These are phyloP conservation scores for Amoeboaphelidium protococcarum DNA, from an alignment of 371 early-diverging fungal species.

Conservation along the genomic window DNA sequence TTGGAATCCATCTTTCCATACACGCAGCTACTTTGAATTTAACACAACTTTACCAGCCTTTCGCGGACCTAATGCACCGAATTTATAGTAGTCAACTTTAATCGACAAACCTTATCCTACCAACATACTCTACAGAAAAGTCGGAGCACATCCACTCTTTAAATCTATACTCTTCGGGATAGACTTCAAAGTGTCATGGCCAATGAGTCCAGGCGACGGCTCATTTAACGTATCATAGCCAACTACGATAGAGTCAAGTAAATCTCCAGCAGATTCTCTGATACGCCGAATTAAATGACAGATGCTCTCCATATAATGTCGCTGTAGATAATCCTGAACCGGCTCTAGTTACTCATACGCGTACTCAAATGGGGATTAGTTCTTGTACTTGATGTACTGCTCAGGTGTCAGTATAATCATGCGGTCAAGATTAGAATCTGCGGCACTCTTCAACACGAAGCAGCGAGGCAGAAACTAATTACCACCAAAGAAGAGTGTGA, in stretches of 20 bases:
- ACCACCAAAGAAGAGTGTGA: slow-evolving; percentile 2
- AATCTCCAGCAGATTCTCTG: background rate
- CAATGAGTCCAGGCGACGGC: slow-evolving; percentile 51
- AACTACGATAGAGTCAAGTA: background rate
- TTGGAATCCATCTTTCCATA: too few species aligned
- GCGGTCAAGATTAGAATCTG: too few species aligned
- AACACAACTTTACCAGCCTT: too few species aligned
- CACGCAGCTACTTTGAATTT: too few species aligned
- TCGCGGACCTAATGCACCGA: slow-evolving; percentile 26
- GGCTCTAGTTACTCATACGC: slow-evolving; percentile 3
- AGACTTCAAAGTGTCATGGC: slow-evolving; percentile 19
- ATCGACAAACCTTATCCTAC: slow-evolving; percentile 40
- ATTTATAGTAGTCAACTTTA: slow-evolving; percentile 33
- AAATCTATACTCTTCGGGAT: slow-evolving; percentile 36
- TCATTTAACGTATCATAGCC: slow-evolving; percentile 35
- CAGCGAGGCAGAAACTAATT: slow-evolving; percentile 1
- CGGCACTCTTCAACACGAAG: too few species aligned
- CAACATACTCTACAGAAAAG: slow-evolving; percentile 37
- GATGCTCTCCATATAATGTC: slow-evolving; percentile 9
- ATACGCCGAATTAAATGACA: background rate
- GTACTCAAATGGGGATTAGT: background rate
- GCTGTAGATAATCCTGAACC: slow-evolving; percentile 25
- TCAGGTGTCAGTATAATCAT: too few species aligned
- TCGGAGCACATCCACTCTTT: slow-evolving; percentile 35
- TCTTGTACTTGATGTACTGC: too few species aligned